Base-by-base conservation (phyloP, 805 yeast species). In the Vanderwaltozyma polyspora region DNA sequence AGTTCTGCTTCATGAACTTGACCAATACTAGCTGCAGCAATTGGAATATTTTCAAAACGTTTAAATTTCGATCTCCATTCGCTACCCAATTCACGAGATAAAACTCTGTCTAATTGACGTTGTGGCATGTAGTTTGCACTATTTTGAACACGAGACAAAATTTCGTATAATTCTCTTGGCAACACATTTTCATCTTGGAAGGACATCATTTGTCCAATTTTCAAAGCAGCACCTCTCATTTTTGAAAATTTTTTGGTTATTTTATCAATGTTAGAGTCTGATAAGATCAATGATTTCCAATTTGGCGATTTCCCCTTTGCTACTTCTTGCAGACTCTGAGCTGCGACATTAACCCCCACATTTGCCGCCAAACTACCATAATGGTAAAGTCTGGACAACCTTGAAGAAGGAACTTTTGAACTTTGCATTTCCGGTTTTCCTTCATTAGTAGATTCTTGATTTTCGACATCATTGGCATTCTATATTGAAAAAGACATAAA, bases 161-260 rank as follows among this genome's bases (percentile, higher is more conserved):
- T 75, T 45, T 76, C 73, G 48, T 85, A 93, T 38, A 91, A 72
- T 49, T 87, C 95, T 28, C 70, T 67, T 1, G 98, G 97, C 28
- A 89, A 61, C 23, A 89, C 74, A 21, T 82, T 69, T 40, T 79
- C 76, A 55, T 89, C 97, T 59, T 91, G 98, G 57, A 91, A 89
- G 2, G 95, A 84, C 58, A 91, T 63, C 80, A 91, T 74, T 60
- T 91, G 98, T n/a, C 98, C 98, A 36, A 91, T 72, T 52, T 91
- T 91, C 52, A 91, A 66, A 3, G 98, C 98, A 2, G 97, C 98
- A n/a, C 98, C 98, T 52, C 98, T 72, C 98, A 91, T 91, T 51
- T 83, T 76, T 33, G 91, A 74, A 47, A 91, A 75, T 55, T 85
- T 86, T 47, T 74, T 76, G 10, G 94, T 94, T 65, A 91, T 74